phyloP scores from a whole-genome alignment of 2,329 filamentous ascomycete species.

The Diaporthe ampelina region DNA sequence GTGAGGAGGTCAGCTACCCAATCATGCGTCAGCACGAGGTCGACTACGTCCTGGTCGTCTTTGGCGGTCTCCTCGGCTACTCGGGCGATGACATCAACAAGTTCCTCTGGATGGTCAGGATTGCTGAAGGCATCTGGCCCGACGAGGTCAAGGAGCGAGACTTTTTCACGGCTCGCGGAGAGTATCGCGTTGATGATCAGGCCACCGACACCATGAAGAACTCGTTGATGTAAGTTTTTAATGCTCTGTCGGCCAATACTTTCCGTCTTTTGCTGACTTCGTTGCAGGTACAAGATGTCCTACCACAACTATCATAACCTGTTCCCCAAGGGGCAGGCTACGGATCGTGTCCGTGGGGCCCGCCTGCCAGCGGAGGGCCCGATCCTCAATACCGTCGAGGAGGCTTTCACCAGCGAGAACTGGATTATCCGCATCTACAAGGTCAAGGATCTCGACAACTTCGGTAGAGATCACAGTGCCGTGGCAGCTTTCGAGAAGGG shows the following conservation, averaged over 20 bases:
- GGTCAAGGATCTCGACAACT: slow-evolving; percentile 98
- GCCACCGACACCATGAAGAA: slow-evolving; percentile 98
- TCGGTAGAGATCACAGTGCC: slow-evolving; percentile 86
- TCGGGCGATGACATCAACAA: slow-evolving; percentile 99
- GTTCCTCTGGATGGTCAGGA: slow-evolving; percentile 99
- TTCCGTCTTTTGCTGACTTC: slow-evolving; percentile 46
- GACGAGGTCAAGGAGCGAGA: slow-evolving; percentile 97
- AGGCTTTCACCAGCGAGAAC: slow-evolving; percentile 99
- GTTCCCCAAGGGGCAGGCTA: slow-evolving; percentile 91
- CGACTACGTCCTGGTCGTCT: slow-evolving; percentile 98
- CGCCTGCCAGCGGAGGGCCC: slow-evolving; percentile 88
- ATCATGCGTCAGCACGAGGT: slow-evolving; percentile 99
- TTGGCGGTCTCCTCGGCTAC: slow-evolving; percentile 95
- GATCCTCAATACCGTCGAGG: slow-evolving; percentile 88
- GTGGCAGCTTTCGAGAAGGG: slow-evolving; percentile 81
- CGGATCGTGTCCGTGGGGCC: slow-evolving; percentile 88
- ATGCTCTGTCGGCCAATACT: not conserved
- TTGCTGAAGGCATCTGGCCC: slow-evolving; percentile 99
- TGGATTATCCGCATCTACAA: slow-evolving; percentile 99
- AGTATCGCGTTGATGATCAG: slow-evolving; percentile 94
- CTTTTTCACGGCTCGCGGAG: slow-evolving; percentile 93
- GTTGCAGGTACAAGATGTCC: slow-evolving; percentile 97
- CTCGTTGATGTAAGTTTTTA: slow-evolving; percentile 88
- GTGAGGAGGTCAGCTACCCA: slow-evolving; percentile 97
- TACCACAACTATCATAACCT: slow-evolving; percentile 97